Conservation (phyloP, 2,329 filamentous ascomycete genomes). For the Pyrenophora seminiperda region DNA sequence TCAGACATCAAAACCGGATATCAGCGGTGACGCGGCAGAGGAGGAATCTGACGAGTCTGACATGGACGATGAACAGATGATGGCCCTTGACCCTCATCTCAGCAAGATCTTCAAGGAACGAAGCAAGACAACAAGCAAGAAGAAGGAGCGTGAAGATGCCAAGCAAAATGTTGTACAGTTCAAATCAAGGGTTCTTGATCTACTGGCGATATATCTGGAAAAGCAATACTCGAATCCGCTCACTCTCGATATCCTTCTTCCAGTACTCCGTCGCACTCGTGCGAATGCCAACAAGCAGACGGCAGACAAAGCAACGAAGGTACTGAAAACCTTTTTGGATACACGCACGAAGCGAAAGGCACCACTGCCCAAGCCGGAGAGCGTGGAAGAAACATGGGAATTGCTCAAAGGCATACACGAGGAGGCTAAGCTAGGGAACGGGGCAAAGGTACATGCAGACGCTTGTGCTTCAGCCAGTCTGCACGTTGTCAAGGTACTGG, state of each 20-base stretch:
- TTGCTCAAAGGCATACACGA: slow-evolving; percentile 71
- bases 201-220: slow-evolving; percentile 83
- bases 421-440: slow-evolving; percentile 66
- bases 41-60: slow-evolving; percentile 70
- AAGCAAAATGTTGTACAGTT: slow-evolving; percentile 90
- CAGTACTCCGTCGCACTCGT: slow-evolving; percentile 75
- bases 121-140: slow-evolving; percentile 67
- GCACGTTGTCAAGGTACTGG: slow-evolving; percentile 67
- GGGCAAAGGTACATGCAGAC: slow-evolving; percentile 71
- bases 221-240: slow-evolving; percentile 72
- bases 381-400: slow-evolving; percentile 55
- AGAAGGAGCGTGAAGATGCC: slow-evolving; percentile 84
- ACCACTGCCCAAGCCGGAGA: slow-evolving; percentile 52
- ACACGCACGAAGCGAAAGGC: slow-evolving; percentile 59
- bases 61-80: slow-evolving; percentile 97
- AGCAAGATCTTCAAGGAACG: slow-evolving; percentile 83
- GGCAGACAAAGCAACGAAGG: slow-evolving; percentile 71
- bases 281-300: slow-evolving; percentile 79
- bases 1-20: slow-evolving; percentile 64
- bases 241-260: slow-evolving; percentile 72
- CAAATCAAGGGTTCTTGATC: slow-evolving; percentile 89
- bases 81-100: slow-evolving; percentile 81
- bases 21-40: slow-evolving; percentile 64
- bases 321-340: slow-evolving; percentile 74
- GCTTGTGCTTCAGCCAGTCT: slow-evolving; percentile 76